Base-by-base conservation (phyloP, 108 stramenopile genomes). In the Skeletonema costatum region DNA sequence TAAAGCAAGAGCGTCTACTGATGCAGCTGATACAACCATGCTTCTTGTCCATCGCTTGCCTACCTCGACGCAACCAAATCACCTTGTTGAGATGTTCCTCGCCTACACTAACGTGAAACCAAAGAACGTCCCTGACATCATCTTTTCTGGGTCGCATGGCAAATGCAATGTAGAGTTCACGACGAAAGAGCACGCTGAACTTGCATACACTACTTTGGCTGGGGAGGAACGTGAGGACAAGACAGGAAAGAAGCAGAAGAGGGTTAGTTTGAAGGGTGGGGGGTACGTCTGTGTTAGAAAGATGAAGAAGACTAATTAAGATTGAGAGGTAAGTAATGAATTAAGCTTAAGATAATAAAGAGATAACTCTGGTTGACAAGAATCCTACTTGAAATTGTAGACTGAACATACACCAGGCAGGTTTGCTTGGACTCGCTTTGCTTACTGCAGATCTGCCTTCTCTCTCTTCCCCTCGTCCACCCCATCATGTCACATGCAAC, bases 31-130 rank as follows among this genome's bases (percentile, higher is more conserved):
- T 63, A 80, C 63, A 32, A 74, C 70, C 77, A 87, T 60, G 75
- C 60, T 97, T 25, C 87, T 94, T 75, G 86, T 93, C 9, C 96
- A 97, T 79, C 88, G 93, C 12, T 86, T 97, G 48, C 96, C 96
- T 13, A 78, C 74, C 13, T 32, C 65, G 6, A 82, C 80, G 56
- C 68, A 76, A 31, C 61, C 64, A 10, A 73, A 80, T 44, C 89
- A 94, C 36, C 71, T 97, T 48, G 66, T 48, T 30, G 83, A 81
- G 16, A 92, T 94, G 93, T 87, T 97, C 64, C 33, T 93, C 51
- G 83, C 77, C 5, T 86, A 89, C 68, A 89, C 96, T 1, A 48
- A 16, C 44, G 71, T 97, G 30, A 63, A 81, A 42, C 93, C 92
- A 11, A 84, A 75, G 42, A 66, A 73, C 11, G 83, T 94, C 7